Base-by-base conservation (phyloP, 2,329 filamentous ascomycete genomes). In the Parascedosporium putredinis region DNA sequence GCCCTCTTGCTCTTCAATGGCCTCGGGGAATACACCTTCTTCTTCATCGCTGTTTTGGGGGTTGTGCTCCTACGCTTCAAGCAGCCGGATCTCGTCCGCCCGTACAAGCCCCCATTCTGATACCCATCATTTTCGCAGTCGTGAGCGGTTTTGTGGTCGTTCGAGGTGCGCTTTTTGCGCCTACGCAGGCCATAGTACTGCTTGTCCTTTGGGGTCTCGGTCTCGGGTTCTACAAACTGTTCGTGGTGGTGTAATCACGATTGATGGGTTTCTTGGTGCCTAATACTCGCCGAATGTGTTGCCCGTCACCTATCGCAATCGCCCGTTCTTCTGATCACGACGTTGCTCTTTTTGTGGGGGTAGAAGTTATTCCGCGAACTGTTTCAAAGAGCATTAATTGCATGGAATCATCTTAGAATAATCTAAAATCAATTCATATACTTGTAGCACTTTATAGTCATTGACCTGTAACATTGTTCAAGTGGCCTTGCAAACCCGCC, bases 141-240 rank as follows among this genome's bases (percentile, higher is more conserved):
- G 78, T 82, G 1, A 81, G 78, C 52, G 76, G 75, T 0, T 75
- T 82, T 22, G 76, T 83, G 0, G 76, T 83, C 1, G 57, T 76
- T 1, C 64, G 79, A 10, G 79, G 78, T 0, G 78, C 78, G 0
- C 68, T 74, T 0, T 83, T 82, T 59, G 77, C 76, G 0, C 78
- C 78, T 0, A 54, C 69, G 0, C 75, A 79, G 50, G 75, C 77
- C 0, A 55, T 70, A 1, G 65, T 80, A 1, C 62, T 82, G n/a
- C 58, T 75, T 2, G 67, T 57, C 0, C 65, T 83, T 1, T 75
- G 79, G 70, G 49, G 64, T 1, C 34, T 75, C 2, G 79, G 78
- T n/a, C 29, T 50, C 14, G 8, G 23, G 20, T 42, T 49, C 25
- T 49, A 49, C 36, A 42, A 42, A 42, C 16, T 16, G n/a, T n/a